Base-by-base conservation (phyloP, 2,329 filamentous ascomycete species). In the Colletotrichum paranaense region DNA sequence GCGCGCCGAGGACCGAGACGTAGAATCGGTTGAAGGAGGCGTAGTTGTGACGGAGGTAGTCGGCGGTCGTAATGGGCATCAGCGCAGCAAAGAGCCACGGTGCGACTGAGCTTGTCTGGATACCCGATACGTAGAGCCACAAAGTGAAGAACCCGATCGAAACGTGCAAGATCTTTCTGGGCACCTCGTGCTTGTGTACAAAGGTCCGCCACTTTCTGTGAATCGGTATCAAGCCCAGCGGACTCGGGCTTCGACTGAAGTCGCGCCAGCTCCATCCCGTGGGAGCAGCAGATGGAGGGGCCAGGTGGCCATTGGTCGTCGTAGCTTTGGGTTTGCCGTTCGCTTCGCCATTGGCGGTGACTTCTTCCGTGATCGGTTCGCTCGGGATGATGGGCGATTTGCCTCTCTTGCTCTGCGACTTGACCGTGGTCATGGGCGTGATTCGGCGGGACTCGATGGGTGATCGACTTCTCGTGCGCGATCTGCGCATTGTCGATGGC, bases 111-210 rank as follows among this genome's bases (percentile, higher is more conserved):
- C 86, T 86, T 1, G 94, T 91, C 81, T 98, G 95, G 5, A 92
- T 90, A 69, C 95, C 96, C 30, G 89, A 91, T 62, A 91, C 88
- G 83, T 98, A 99, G 49, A 98, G 89, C 86, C 92, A 94, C 58
- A 98, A 89, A 24, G 96, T 95, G 74, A 98, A 88, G 85, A 98
- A 98, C 67, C 97, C 97, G 80, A 99, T 99, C 60, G 95, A 98
- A 70, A 98, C 94, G 82, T 99, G 97, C 49, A 99, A 88, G 53
- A 92, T 86, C 83, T 99, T 99, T 78, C 97, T 93, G 11, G 97
- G 97, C 66, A 99, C 95, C 84, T 99, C 97, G 83, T 99, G 96
- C 79, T 95, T 95, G 88, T 99, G 97, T 75, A 98, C 94, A 80
- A 99, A 95, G 32, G 90, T 93, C 78, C 95, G 91, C 90, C 97